Evolutionary conservation across 2,329 filamentous ascomycete genomes (phyloP).

Genomic region (Trichoderma sp.): DNA sequence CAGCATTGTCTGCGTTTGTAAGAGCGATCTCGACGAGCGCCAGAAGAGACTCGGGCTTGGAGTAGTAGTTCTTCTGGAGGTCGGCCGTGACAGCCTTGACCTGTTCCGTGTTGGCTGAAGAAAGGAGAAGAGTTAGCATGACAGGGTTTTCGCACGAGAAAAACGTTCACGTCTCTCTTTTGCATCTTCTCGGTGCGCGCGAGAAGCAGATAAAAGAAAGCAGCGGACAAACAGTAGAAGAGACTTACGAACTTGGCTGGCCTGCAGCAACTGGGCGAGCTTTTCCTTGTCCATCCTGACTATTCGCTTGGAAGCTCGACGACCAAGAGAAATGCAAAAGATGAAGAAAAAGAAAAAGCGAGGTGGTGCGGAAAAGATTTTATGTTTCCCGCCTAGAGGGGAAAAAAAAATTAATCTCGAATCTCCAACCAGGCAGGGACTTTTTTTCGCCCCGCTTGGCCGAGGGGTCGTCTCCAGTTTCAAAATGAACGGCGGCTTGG

Average conservation of each 20-base stretch:
- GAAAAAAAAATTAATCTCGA: slow-evolving; percentile 29
- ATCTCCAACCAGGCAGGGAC: slow-evolving; percentile 24
- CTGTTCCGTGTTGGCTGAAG: slow-evolving; percentile 78
- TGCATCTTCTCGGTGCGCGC: not conserved
- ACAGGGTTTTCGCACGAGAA: not conserved
- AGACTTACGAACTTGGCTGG: slow-evolving; percentile 79
- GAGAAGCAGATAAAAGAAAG: not conserved
- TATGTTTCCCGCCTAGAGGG: slow-evolving; percentile 26
- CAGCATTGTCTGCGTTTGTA: slow-evolving; percentile 68
- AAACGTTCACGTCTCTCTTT: not conserved
- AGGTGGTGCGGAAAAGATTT: slow-evolving; percentile 24
- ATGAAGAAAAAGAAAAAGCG: slow-evolving; percentile 8
- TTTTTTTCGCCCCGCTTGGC: slow-evolving; percentile 21
- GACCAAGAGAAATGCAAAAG: slow-evolving; percentile 25
- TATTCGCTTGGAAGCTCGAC: slow-evolving; percentile 32
- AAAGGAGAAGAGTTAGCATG: slow-evolving; percentile 37
- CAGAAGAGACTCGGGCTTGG: slow-evolving; percentile 78
- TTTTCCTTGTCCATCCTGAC: slow-evolving; percentile 59
- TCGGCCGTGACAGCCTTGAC: slow-evolving; percentile 88
- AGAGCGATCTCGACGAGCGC: slow-evolving; percentile 87
- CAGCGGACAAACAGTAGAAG: slow-evolving; percentile 17
- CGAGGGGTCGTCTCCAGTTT: slow-evolving; percentile 25
- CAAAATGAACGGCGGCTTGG: not conserved
- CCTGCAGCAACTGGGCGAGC: slow-evolving; percentile 84
- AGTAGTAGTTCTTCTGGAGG: slow-evolving; percentile 92